A percentile compares a stretch with the other conserved stretches of the same genome.
Conservation (phyloP, 345 rosid genomes). For the Citrus cavaleriei region DNA sequence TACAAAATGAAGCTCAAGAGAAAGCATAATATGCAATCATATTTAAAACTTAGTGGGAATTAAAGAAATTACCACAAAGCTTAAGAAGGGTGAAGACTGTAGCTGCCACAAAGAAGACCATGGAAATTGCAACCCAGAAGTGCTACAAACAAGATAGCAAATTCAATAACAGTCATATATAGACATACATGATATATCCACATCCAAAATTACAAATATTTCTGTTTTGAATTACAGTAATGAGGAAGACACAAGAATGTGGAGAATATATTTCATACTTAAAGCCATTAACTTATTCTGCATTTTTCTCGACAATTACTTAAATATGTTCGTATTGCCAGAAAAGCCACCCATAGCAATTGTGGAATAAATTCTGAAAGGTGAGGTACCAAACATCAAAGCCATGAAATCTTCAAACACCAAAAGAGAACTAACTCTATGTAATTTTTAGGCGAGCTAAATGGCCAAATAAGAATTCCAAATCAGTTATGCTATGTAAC, state of each 20-base stretch:
- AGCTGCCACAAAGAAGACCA: slow-evolving; percentile 94
- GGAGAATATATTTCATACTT: neutral
- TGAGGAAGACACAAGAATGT: neutral
- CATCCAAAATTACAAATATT: neutral
- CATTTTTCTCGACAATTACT: neutral
- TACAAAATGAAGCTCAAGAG: neutral
- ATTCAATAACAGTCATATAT: slow-evolving; percentile 5
- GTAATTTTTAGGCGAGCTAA: neutral
- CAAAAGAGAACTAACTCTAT: neutral
- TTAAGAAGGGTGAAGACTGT: slow-evolving; percentile 86
- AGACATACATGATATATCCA: slow-evolving; percentile 1
- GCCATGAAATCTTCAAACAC: neutral
- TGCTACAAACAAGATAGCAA: slow-evolving; percentile 48
- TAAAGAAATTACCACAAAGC: slow-evolving; percentile 64
- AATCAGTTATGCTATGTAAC: neutral
- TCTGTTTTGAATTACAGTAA: neutral
- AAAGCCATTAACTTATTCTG: neutral
- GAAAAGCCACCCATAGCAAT: neutral
- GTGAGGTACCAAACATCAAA: neutral
- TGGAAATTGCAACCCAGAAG: slow-evolving; percentile 95
- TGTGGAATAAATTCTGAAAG: neutral
- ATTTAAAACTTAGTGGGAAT: neutral
- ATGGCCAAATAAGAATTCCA: neutral
- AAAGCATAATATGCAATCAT: neutral
- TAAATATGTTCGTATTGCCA: too few species aligned